Percentiles rank a stretch among this genome's conserved stretches.
Evolutionary conservation across 805 yeast genomes (phyloP).

Genomic region (Cyberlindnera sargentensis): DNA sequence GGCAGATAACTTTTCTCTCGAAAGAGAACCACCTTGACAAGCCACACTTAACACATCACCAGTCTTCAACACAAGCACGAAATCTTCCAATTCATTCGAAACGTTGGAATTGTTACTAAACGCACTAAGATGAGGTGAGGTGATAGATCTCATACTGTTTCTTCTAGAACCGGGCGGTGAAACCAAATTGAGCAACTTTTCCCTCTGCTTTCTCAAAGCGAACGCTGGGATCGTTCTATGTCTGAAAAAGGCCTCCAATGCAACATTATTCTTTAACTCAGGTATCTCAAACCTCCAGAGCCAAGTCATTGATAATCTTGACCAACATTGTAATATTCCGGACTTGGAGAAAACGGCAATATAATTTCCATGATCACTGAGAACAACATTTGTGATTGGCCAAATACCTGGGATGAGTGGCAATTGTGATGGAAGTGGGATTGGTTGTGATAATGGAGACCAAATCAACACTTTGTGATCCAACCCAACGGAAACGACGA

Average conservation of each 20-base stretch:
- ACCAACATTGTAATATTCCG: constrained; percentile 54
- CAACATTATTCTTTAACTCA: constrained; percentile 29
- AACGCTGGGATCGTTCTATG: constrained; percentile 43
- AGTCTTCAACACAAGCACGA: constrained; percentile 42
- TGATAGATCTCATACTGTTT: constrained; percentile 23
- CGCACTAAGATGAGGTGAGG: constrained; percentile 20
- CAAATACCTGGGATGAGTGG: constrained; percentile 40
- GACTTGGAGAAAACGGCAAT: constrained; percentile 47
- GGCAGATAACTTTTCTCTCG: constrained; percentile 26
- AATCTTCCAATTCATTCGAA: constrained; percentile 27
- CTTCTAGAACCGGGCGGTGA: constrained; percentile 25
- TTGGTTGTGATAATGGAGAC: constrained; percentile 54
- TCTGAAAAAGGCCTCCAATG: constrained; percentile 56
- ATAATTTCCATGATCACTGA: constrained; percentile 53
- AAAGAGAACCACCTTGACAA: constrained; percentile 41
- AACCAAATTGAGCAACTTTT: constrained; percentile 13
- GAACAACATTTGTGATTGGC: constrained; percentile 53
- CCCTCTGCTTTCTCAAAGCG: constrained; percentile 26
- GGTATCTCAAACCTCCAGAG: constrained; percentile 42
- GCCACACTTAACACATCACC: constrained; percentile 45
- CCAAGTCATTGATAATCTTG: constrained; percentile 46
- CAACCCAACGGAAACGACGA: constrained; percentile 63
- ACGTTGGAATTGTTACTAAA: constrained; percentile 17
- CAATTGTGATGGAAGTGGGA: constrained; percentile 38
- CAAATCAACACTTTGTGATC: constrained; percentile 68